Percentiles rank a stretch among this genome's conserved stretches.
phyloP scores from a whole-genome alignment of 108 stramenopile species.

The Cyclotella baltica region DNA sequence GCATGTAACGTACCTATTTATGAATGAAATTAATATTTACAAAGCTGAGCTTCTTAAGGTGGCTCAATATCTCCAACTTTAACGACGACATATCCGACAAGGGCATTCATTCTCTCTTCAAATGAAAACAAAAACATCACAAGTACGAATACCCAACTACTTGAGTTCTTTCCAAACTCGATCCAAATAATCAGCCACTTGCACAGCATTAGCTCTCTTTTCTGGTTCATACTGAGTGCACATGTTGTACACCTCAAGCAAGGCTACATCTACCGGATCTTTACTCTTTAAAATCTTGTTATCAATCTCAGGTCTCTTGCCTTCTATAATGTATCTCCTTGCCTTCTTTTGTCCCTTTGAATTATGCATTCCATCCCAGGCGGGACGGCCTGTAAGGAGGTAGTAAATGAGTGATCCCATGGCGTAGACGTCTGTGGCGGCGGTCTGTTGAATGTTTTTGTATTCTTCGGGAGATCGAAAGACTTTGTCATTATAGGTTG shows the following conservation, averaged over 20 bases:
- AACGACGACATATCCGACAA: too few species aligned
- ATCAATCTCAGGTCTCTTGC: slow-evolving; percentile 36
- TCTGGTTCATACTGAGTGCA: slow-evolving; percentile 38
- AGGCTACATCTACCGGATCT: slow-evolving; percentile 37
- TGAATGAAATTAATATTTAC: too few species aligned
- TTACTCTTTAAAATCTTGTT: slow-evolving; percentile 17
- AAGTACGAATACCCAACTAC: neutral
- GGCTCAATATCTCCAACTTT: too few species aligned
- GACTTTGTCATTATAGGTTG: slow-evolving; percentile 39
- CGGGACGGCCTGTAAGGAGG: slow-evolving; percentile 29
- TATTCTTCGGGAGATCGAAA: slow-evolving; percentile 56
- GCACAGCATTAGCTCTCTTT: neutral
- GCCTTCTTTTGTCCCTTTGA: slow-evolving; percentile 21
- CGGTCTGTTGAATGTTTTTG: slow-evolving; percentile 45
- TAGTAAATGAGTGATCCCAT: slow-evolving; percentile 46
- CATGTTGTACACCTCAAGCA: slow-evolving; percentile 42
- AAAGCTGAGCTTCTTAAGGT: too few species aligned
- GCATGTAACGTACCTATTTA: too few species aligned
- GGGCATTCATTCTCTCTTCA: neutral
- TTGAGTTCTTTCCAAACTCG: neutral
- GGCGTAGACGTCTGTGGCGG: slow-evolving; percentile 51
- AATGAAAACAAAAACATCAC: neutral
- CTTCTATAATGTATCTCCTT: slow-evolving; percentile 19
- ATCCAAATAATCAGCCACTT: slow-evolving; percentile 4
- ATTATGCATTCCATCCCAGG: slow-evolving; percentile 23